These are phyloP conservation scores for Flueggea neowawraea DNA, from an alignment of 441 rosid species.

Conservation along the genomic window DNA sequence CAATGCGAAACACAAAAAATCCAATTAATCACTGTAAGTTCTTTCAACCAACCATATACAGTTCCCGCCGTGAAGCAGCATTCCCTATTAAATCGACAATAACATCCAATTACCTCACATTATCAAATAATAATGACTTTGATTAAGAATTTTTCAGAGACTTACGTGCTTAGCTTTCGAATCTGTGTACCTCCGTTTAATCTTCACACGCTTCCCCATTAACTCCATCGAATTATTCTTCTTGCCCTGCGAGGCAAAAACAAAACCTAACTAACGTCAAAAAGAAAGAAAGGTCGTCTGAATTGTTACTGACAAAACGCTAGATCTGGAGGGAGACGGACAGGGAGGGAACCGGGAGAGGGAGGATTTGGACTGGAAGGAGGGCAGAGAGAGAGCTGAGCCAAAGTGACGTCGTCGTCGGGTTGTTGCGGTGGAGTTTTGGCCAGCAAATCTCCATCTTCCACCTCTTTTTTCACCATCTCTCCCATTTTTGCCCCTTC, in stretches of 20 bases:
- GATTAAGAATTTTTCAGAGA: no score
- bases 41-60: constrained; percentile 40
- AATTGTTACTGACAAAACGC: no score
- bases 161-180: constrained; percentile 37
- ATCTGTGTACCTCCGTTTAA: constrained; percentile 26
- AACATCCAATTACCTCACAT: not conserved
- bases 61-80: constrained; percentile 27
- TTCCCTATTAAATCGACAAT: constrained; percentile 26
- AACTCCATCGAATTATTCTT: constrained; percentile 24
- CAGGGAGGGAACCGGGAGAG: no score
- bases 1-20: not conserved
- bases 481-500: constrained; percentile 12
- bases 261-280: not conserved
- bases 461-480: constrained; percentile 32
- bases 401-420: constrained; percentile 23
- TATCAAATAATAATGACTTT: no score
- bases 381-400: constrained; percentile 23
- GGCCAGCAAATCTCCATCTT: constrained; percentile 17
- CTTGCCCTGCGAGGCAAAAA: constrained; percentile 17
- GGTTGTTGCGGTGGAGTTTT: constrained; percentile 11
- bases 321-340: no score
- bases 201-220: constrained; percentile 24
- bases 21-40: constrained; percentile 1
- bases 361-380: not conserved
- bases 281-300: no score